Evolutionary conservation across 345 rosid species (phyloP).

Genomic region (Reutealis trisperma): DNA sequence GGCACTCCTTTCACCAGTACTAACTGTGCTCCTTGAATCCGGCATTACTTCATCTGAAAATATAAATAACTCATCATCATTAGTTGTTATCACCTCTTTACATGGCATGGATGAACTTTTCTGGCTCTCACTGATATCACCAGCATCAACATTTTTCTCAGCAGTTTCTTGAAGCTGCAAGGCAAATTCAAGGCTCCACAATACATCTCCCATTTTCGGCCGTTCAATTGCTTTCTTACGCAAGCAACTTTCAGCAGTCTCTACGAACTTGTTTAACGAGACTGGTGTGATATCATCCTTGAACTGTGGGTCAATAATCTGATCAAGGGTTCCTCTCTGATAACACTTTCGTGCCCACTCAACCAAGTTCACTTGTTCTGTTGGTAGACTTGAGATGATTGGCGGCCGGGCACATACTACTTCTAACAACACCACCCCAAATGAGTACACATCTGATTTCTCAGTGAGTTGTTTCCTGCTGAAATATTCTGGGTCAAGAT

Average conservation of each 20-base stretch:
- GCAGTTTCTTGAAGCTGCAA: constrained; percentile 24
- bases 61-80: constrained; percentile 19
- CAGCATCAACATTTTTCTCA: constrained; percentile 3
- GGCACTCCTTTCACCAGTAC: constrained; percentile 16
- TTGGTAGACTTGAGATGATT: background rate
- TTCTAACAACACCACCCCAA: constrained; percentile 60
- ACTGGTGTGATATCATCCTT: constrained; percentile 32
- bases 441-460: constrained; percentile 71
- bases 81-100: background rate
- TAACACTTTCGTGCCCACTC: constrained; percentile 38
- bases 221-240: constrained; percentile 19
- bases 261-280: constrained; percentile 43
- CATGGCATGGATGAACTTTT: background rate
- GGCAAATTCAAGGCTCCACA: constrained; percentile 30
- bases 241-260: constrained; percentile 43
- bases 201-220: constrained; percentile 28
- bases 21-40: constrained; percentile 15
- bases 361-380: constrained; percentile 35
- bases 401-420: constrained; percentile 48
- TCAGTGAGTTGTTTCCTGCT: constrained; percentile 52
- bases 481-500: constrained; percentile 59
- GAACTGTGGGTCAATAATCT: constrained; percentile 41
- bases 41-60: constrained; percentile 2
- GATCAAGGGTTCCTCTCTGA: constrained; percentile 28
- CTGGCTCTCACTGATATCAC: background rate